These are phyloP conservation scores for Clarkia xantiana DNA, from an alignment of 345 rosid species.

Conservation along the genomic window DNA sequence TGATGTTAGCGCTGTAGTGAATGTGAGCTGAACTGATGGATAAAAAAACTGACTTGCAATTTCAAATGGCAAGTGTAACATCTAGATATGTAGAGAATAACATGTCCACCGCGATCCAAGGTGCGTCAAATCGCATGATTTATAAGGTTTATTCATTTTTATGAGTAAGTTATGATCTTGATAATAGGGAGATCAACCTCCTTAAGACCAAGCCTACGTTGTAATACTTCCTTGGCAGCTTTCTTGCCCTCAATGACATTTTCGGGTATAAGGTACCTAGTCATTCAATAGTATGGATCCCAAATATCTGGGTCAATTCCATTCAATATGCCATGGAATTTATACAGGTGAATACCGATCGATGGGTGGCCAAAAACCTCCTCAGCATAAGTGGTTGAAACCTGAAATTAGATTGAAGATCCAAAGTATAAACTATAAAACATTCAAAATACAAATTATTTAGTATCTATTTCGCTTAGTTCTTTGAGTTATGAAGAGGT, in stretches of 20 bases:
- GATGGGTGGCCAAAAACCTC: conserved; percentile 72
- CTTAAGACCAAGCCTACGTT: conserved; percentile 54
- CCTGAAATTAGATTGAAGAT: conserved; percentile 30
- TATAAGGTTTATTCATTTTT: conserved; percentile 90
- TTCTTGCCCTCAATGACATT: conserved; percentile 75
- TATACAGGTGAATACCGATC: conserved; percentile 57
- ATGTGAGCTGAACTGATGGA: too few species aligned
- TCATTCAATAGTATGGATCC: conserved; percentile 45
- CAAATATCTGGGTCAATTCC: conserved; percentile 93
- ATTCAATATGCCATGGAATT: conserved; percentile 81
- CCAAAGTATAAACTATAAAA: background rate
- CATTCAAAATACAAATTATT: background rate
- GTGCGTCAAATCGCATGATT: conserved; percentile 75
- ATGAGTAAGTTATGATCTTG: conserved; percentile 68
- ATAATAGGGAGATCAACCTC: conserved; percentile 53
- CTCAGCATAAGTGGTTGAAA: conserved; percentile 60
- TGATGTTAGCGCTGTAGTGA: background rate
- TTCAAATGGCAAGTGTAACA: background rate
- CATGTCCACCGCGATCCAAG: conserved; percentile 83
- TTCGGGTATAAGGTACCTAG: conserved; percentile 68
- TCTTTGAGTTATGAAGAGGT: background rate
- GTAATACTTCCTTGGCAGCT: conserved; percentile 80
- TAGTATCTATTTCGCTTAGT: background rate
- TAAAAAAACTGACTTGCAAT: too few species aligned
- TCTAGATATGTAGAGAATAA: conserved; percentile 5